Evolutionary conservation across 495 filamentous ascomycete genomes (phyloP).

Genomic region (Penicillium maclennaniae): DNA sequence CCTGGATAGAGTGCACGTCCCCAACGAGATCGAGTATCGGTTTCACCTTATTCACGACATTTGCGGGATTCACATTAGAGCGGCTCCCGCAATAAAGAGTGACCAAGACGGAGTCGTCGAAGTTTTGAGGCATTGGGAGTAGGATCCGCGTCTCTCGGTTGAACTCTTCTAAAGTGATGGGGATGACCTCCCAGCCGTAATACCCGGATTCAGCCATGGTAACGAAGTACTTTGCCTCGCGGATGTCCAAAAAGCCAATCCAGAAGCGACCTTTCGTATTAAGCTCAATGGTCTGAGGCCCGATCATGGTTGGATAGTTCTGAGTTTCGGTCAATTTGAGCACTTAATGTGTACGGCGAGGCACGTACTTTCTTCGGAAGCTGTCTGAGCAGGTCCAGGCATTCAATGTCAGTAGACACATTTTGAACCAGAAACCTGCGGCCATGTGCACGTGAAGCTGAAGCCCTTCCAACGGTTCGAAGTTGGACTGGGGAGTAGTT

Average conservation of each 20-base stretch:
- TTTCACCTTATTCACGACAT: not conserved
- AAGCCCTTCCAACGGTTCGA: not conserved
- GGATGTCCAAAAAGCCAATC: slow-evolving; percentile 7
- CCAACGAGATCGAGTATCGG: slow-evolving; percentile 5
- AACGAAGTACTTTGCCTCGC: not conserved
- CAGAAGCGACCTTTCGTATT: slow-evolving; percentile 8
- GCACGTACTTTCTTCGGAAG: not conserved
- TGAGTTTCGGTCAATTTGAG: not conserved
- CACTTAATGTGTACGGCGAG: not conserved
- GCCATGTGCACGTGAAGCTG: not conserved
- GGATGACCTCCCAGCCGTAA: slow-evolving; percentile 1
- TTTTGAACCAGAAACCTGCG: slow-evolving; percentile 4
- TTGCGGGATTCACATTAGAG: not conserved
- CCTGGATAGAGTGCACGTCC: slow-evolving; percentile 4
- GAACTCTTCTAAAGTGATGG: not conserved
- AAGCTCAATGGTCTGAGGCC: slow-evolving; percentile 5
- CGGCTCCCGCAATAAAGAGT: slow-evolving; percentile 2
- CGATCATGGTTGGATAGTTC: not conserved
- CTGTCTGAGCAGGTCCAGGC: not conserved
- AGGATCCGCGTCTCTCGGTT: not conserved
- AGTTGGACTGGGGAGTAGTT: not conserved
- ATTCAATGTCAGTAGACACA: slow-evolving; percentile 4
- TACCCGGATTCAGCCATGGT: not conserved
- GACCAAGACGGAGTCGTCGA: slow-evolving; percentile 9
- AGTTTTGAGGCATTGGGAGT: not conserved